Evolutionary conservation across 305 asterid genomes (phyloP), one percentile per base, ranked within the genome.

Genomic region (Rubia balearica): DNA sequence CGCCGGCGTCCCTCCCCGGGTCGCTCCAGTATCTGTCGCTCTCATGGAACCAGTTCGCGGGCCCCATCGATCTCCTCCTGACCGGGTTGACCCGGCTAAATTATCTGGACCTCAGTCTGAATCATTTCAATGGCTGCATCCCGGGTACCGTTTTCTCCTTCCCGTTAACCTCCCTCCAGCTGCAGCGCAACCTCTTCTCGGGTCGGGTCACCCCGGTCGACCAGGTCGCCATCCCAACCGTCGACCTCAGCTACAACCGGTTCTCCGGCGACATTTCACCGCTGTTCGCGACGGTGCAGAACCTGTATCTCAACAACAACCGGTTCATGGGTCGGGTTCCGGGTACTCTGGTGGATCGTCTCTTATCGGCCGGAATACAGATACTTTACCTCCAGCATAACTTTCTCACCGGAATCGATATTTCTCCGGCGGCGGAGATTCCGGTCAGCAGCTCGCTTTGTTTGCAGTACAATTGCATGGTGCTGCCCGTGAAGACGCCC

Each of bases 381-480:
- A 67, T 84, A 22, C 77, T 93, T 4, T 93, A 93, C 68, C 42
- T 93, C 1, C 98, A 93, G 80, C 98, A 93, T 55, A 93, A 93
- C 64, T 93, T 79, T 61, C 57, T 93, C 56, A 93, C 98, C 10
- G 96, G 98, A 13, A 89, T 93, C 24, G 83, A 80, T 72, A 89
- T 93, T 0, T 86, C 80, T 71, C 97, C 98, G 74, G 82, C 91
- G 81, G 95, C 84, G 46, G 90, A 79, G 73, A 91, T 93, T 74
- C 98, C 98, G 0, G 33, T 85, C 59, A 86, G 85, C 73, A 83
- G 87, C 24, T 89, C 97, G 0, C 70, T 93, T 81, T 93, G 98
- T 71, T 79, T 93, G 73, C 98, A 93, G 84, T 93, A 93, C 64
- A 90, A 93, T 74, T 93, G 98, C 64, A 93, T 93, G 98, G 96